These are phyloP conservation scores for Nymphaea colorata DNA, from an alignment of 164 flowering plant species.

Conservation along the genomic window DNA sequence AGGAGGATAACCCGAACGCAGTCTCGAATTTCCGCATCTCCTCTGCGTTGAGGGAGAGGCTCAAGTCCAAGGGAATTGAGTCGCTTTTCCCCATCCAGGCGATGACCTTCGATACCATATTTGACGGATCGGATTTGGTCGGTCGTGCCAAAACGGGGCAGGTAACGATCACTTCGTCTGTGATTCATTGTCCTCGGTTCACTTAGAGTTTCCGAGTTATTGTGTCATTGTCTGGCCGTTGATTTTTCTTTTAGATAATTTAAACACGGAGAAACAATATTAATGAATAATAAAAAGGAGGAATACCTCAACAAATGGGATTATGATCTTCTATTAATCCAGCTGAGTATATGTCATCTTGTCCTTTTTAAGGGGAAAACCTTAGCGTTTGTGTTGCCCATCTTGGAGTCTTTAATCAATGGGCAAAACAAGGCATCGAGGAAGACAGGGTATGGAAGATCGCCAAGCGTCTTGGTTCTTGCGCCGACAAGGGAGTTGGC, in stretches of 20 bases:
- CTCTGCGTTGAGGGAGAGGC: slow-evolving; percentile 32
- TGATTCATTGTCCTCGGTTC: neutral
- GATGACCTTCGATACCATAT: slow-evolving; percentile 54
- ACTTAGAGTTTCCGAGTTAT: neutral
- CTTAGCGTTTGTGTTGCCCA: slow-evolving; percentile 82
- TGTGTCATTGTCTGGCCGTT: neutral
- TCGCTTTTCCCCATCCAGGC: slow-evolving; percentile 86
- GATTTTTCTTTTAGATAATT: no score
- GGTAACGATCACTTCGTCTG: slow-evolving; percentile 22
- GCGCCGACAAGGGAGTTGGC: slow-evolving; percentile 88
- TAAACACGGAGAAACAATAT: no score
- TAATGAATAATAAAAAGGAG: no score
- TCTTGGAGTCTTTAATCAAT: slow-evolving; percentile 71
- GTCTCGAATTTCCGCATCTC: slow-evolving; percentile 61
- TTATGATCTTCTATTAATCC: neutral
- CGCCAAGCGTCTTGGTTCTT: slow-evolving; percentile 76
- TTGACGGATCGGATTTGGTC: slow-evolving; percentile 81
- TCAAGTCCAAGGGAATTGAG: slow-evolving; percentile 70
- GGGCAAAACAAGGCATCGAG: slow-evolving; percentile 44
- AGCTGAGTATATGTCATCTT: no score
- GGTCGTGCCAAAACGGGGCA: slow-evolving; percentile 94
- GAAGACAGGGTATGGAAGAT: slow-evolving; percentile 75
- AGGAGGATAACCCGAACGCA: slow-evolving; percentile 40
- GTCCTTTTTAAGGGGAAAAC: slow-evolving; percentile 62
- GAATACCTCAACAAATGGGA: no score